Evolutionary conservation across 192 early-diverging fungal genomes (phyloP).

Genomic region (Umbelopsis vinacea): DNA sequence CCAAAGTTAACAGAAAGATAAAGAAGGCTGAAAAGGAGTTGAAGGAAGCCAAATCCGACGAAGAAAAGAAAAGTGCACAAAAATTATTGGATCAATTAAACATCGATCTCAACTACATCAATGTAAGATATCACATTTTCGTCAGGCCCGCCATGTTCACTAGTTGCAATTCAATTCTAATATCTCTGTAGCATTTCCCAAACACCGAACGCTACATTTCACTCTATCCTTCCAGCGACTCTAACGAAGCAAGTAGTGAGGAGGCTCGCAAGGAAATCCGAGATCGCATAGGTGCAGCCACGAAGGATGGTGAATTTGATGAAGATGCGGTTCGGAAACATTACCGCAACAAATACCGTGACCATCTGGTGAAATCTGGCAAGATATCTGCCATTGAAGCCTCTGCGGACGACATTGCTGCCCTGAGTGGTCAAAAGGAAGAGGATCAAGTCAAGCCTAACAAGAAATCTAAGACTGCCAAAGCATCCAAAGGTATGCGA

Average conservation of each 20-base stretch:
- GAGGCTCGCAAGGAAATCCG: conserved; percentile 32
- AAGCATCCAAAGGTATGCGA: not conserved
- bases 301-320: conserved; percentile 20
- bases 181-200: conserved; percentile 45
- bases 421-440: not conserved
- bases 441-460: not conserved
- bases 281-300: conserved; percentile 32
- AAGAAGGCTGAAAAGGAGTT: conserved; percentile 38
- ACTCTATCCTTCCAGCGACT: conserved; percentile 41
- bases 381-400: conserved; percentile 5
- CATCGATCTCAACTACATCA: conserved; percentile 35
- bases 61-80: conserved; percentile 35
- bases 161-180: not conserved
- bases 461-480: not conserved
- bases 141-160: not conserved
- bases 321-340: conserved; percentile 1
- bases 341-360: conserved; percentile 21
- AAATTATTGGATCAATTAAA: conserved; percentile 41
- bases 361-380: conserved; percentile 11
- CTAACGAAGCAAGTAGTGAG: conserved; percentile 1
- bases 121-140: conserved; percentile 28
- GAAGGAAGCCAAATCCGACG: conserved; percentile 29
- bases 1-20: conserved; percentile 49
- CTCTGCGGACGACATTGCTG: conserved; percentile 2
- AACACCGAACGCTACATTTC: conserved; percentile 48